Conservation (phyloP, 495 filamentous ascomycete genomes). For the Pyronema omphalodes region DNA sequence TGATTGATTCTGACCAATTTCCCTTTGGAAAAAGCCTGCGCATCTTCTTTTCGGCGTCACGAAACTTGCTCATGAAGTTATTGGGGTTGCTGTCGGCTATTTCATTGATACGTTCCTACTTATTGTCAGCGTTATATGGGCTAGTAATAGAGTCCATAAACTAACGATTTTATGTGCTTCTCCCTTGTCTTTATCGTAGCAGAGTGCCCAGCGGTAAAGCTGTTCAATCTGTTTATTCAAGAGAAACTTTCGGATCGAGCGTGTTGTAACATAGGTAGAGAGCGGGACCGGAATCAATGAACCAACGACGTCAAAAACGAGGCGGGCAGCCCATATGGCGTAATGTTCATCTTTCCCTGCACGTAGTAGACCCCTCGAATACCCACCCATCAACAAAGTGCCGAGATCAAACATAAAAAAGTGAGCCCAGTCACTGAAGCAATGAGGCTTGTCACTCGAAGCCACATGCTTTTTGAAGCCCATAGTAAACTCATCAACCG, state of each 20-base stretch:
- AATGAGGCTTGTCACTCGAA: conserved; percentile 32
- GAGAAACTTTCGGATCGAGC: conserved; percentile 14
- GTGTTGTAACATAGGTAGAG: conserved; percentile 11
- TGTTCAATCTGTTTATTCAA: conserved; percentile 15
- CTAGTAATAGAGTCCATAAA: not conserved
- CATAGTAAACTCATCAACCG: conserved; percentile 49
- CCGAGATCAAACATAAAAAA: conserved; percentile 61
- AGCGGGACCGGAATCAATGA: conserved; percentile 13
- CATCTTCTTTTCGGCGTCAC: conserved; percentile 12
- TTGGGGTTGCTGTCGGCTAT: conserved; percentile 8
- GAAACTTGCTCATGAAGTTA: conserved; percentile 15
- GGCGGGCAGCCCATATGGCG: conserved; percentile 10
- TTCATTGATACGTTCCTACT: conserved; percentile 13
- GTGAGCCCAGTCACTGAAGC: conserved; percentile 57
- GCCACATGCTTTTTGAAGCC: conserved; percentile 40
- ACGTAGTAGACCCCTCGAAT: conserved; percentile 14
- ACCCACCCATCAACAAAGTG: conserved; percentile 10
- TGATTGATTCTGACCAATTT: conserved; percentile 12
- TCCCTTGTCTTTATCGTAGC: not conserved
- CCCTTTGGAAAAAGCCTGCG: conserved; percentile 12
- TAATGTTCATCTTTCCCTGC: conserved; percentile 14
- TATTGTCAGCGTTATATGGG: not conserved
- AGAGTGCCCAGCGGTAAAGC: conserved; percentile 5
- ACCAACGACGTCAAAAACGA: conserved; percentile 17
- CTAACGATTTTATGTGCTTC: not conserved